Evolutionary conservation across 1,284 basidiomycete species (phyloP).

Genomic region (Afroboletus lepidellus): DNA sequence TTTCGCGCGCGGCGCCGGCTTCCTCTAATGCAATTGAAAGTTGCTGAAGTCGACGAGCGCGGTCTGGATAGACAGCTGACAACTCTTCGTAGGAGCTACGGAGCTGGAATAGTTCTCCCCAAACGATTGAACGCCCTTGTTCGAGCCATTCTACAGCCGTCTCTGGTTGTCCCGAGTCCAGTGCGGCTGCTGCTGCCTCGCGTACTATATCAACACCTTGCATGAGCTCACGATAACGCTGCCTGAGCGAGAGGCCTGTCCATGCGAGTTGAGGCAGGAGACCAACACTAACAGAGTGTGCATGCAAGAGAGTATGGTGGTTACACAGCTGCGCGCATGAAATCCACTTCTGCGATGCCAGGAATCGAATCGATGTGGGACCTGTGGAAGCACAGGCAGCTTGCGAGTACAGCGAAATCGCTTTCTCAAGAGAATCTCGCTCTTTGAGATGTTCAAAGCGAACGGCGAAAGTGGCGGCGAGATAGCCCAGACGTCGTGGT

Average conservation of each 20-base stretch:
- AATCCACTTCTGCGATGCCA: not conserved
- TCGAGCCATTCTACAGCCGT: not conserved
- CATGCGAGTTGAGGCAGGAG: conserved; percentile 2
- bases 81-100: too few relatives aligned
- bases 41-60: not conserved
- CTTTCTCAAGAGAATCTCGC: not conserved
- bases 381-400: not conserved
- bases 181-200: not conserved
- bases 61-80: conserved; percentile 1
- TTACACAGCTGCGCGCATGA: not conserved
- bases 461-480: not conserved
- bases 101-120: not conserved
- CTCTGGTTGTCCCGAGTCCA: not conserved
- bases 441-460: conserved; percentile 1
- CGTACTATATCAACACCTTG: too few relatives aligned
- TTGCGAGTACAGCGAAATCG: not conserved
- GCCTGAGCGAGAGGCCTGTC: not conserved
- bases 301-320: not conserved
- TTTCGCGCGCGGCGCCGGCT: not conserved
- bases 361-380: not conserved
- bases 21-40: conserved; percentile 1
- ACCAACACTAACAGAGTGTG: not conserved
- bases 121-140: not conserved
- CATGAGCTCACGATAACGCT: not conserved
- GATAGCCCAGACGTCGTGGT: not conserved